These are phyloP conservation scores for Corymbia maculata DNA, from an alignment of 345 rosid genomes.

Conservation along the genomic window DNA sequence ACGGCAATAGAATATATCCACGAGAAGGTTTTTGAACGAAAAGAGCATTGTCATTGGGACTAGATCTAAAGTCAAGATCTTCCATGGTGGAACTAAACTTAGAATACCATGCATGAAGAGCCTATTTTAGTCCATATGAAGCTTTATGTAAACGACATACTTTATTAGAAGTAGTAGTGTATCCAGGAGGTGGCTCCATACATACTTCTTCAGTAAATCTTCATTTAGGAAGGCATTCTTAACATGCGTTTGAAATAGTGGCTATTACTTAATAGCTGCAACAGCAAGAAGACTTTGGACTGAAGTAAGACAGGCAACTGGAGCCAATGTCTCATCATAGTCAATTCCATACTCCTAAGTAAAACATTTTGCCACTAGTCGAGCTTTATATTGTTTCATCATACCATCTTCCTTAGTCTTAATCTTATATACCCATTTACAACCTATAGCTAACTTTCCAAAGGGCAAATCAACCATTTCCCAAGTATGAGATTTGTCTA, in stretches of 20 bases:
- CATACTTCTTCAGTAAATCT: no score
- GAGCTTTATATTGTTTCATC: background rate
- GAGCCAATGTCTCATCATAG: background rate
- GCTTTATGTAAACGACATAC: no score
- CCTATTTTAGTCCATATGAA: no score
- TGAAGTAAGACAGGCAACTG: accelerated
- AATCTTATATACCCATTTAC: background rate
- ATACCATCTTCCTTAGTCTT: accelerated
- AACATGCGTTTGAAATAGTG: no score
- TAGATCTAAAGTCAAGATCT: no score
- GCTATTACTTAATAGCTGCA: background rate
- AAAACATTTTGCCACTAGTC: background rate
- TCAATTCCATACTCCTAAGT: background rate
- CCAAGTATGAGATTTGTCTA: background rate
- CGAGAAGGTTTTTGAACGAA: no score
- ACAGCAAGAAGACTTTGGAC: accelerated
- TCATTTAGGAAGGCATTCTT: background rate
- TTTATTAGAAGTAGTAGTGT: no score
- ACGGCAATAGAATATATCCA: no score
- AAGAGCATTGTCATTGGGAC: no score
- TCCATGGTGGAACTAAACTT: no score
- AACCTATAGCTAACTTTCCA: background rate
- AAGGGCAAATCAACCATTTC: accelerated
- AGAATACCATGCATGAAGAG: no score
- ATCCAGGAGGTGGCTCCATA: no score